Percentiles rank a stretch among this genome's conserved stretches.
These are phyloP conservation scores for Chlorociboria aeruginascens DNA, from an alignment of 495 filamentous ascomycete species.

Conservation along the genomic window DNA sequence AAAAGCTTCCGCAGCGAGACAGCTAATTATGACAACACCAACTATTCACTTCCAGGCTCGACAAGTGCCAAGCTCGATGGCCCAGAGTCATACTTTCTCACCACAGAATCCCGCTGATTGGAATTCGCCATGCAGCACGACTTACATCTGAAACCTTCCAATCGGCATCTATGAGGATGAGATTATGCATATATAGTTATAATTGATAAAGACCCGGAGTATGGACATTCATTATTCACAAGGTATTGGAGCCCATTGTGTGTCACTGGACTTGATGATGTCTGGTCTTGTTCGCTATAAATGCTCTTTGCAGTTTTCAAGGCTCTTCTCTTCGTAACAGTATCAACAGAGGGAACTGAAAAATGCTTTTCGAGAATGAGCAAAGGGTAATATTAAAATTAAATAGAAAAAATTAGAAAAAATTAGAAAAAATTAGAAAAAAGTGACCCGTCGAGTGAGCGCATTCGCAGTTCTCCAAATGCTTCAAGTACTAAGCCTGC, in stretches of 20 bases:
- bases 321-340: constrained; percentile 78
- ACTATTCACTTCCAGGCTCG: no score
- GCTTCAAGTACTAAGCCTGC: no score
- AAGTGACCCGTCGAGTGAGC: no score
- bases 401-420: no score
- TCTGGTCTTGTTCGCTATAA: constrained; percentile 78
- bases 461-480: no score
- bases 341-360: constrained; percentile 85
- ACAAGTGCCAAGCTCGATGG: no score
- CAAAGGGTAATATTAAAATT: no score
- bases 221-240: constrained; percentile 85
- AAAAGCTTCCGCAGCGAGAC: no score
- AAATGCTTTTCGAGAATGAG: no score
- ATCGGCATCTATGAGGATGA: no score
- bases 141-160: constrained; percentile 90
- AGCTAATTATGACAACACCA: no score
- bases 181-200: constrained; percentile 86
- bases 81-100: constrained; percentile 52
- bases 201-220: constrained; percentile 84
- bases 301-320: constrained; percentile 79
- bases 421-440: no score
- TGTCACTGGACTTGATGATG: constrained; percentile 93
- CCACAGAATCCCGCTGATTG: constrained; percentile 88
- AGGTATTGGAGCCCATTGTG: constrained; percentile 97
- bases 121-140: constrained; percentile 91